Evolutionary conservation across 805 yeast genomes (phyloP), one percentile per base, ranked within the genome.

Genomic region (Peterozyma toletana): DNA sequence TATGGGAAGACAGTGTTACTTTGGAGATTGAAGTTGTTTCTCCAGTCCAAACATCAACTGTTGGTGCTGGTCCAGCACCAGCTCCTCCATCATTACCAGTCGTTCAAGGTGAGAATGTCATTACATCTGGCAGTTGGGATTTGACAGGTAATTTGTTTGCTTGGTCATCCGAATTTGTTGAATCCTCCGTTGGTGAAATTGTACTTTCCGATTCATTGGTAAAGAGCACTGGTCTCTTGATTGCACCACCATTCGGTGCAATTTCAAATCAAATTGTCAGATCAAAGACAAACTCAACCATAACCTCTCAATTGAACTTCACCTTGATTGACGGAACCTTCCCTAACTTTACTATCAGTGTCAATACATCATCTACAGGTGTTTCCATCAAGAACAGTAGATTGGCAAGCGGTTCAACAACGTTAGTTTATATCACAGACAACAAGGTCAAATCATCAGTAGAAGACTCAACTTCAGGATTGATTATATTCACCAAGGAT

Each of bases 101-200:
- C 27, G 7, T 7, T 21, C 46, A 56, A 17, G 53, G 53, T 34
- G 39, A 36, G 14, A 42, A 38, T 30, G 39, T 15, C 11, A 30
- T 44, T 10, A 33, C 38, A n/a, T 34, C 40, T n/a, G 39, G 50
- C 11, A 51, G 50, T 30, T 60, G 65, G 65, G 52, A 51, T 30
- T 39, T 60, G 14, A 46, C 57, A 31, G 63, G 62, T 45, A 57
- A 56, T 43, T 50, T 60, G 36, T 55, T 58, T 37, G 54, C 52
- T 34, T 59, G 62, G 62, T 54, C 53, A 43, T 49, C 54, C 21
- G 33, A 39, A 3, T 31, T 41, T 7, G 50, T 60, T 33, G 11
- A 39, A 17, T 14, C 41, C 9, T 48, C 56, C 15, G 44, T 43
- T 21, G 63, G 60, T 44, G 54, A 47, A 7, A 41, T 55, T 10